These are phyloP conservation scores for Tephrocybe rancida DNA, from an alignment of 768 basidiomycete genomes.

Conservation along the genomic window DNA sequence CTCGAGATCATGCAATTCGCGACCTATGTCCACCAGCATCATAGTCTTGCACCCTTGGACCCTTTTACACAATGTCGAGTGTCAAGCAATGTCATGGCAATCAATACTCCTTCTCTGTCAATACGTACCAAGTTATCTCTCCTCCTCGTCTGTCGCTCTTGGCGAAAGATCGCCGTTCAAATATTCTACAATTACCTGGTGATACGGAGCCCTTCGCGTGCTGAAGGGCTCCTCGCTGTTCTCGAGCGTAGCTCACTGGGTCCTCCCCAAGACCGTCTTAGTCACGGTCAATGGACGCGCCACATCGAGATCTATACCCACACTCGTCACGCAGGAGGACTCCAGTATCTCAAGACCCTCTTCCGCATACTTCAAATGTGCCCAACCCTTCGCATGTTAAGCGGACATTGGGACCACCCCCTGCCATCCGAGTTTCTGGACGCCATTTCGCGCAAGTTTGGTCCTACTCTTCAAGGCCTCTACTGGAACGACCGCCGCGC, in stretches of 20 bases:
- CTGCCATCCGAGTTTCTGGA: slow-evolving; percentile 46
- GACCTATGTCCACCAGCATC: slow-evolving; percentile 46
- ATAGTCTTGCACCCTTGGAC: slow-evolving; percentile 45
- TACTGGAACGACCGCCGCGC: slow-evolving; percentile 43
- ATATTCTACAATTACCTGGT: slow-evolving; percentile 49
- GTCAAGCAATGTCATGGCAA: slow-evolving; percentile 45
- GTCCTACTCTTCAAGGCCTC: slow-evolving; percentile 41
- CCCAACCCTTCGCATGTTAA: slow-evolving; percentile 46
- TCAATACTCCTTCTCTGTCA: slow-evolving; percentile 48
- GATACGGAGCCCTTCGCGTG: slow-evolving; percentile 47
- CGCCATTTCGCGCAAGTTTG: slow-evolving; percentile 38
- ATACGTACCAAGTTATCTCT: slow-evolving; percentile 52
- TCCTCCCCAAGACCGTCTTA: neutral
- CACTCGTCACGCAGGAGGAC: slow-evolving; percentile 38
- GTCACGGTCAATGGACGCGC: slow-evolving; percentile 48
- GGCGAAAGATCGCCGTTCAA: slow-evolving; percentile 44
- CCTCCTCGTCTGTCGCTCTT: slow-evolving; percentile 48
- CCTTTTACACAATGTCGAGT: slow-evolving; percentile 44
- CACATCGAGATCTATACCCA: slow-evolving; percentile 51
- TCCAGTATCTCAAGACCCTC: slow-evolving; percentile 41
- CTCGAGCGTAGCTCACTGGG: slow-evolving; percentile 25
- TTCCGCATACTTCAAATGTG: slow-evolving; percentile 48
- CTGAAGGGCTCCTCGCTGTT: slow-evolving; percentile 36
- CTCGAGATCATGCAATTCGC: slow-evolving; percentile 60
- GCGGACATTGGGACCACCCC: slow-evolving; percentile 46